Evolutionary conservation across 2,329 filamentous ascomycete genomes (phyloP).

Genomic region (Curvularia verruculosa): DNA sequence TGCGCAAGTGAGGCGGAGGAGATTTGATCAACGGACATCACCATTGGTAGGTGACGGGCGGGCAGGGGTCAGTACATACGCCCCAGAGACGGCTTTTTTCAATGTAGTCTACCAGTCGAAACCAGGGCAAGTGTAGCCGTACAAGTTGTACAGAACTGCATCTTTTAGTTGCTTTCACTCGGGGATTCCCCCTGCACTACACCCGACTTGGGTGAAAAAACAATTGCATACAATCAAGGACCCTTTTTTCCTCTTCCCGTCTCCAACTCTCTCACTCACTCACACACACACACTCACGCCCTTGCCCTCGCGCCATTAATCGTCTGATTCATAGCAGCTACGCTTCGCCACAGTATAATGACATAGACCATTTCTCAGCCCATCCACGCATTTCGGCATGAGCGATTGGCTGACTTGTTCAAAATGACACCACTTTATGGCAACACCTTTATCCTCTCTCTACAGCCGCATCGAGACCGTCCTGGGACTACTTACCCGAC

Average conservation of each 20-base stretch:
- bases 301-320: not conserved
- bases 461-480: not conserved
- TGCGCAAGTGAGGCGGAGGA: constrained; percentile 13
- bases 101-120: not conserved
- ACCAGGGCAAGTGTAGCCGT: not conserved
- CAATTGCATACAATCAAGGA: not conserved
- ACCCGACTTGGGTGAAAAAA: not conserved
- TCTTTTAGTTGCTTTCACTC: not conserved
- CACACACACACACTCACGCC: not conserved
- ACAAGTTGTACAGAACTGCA: not conserved
- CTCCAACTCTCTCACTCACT: not conserved
- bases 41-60: not conserved
- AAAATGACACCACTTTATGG: not conserved
- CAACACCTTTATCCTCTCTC: not conserved
- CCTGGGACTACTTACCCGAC: not conserved
- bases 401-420: not conserved
- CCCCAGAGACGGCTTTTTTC: not conserved
- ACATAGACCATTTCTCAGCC: not conserved
- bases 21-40: constrained; percentile 7
- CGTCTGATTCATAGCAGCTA: not conserved
- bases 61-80: constrained; percentile 9
- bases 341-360: not conserved
- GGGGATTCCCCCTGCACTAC: not conserved
- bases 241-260: not conserved
- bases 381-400: not conserved